phyloP scores from a whole-genome alignment of 164 flowering plant species.

The Tetrastigma voinierianum region DNA sequence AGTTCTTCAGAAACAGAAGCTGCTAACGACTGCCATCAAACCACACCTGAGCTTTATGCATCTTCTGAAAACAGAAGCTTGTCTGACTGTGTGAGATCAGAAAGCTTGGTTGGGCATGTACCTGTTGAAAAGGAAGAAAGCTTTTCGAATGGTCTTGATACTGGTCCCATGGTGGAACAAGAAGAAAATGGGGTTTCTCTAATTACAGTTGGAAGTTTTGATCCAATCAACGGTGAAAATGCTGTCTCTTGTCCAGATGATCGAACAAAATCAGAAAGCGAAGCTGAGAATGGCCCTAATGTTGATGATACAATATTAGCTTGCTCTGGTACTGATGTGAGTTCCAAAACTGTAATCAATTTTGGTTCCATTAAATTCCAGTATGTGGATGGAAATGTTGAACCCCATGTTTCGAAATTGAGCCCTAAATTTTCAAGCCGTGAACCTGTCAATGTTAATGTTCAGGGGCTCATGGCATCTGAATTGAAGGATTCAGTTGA shows the following conservation, averaged over 20 bases:
- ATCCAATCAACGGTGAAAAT: neutral
- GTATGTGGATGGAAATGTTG: neutral
- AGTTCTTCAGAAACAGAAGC: neutral
- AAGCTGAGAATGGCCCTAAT: neutral
- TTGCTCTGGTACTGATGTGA: neutral
- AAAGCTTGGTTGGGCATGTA: neutral
- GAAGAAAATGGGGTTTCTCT: neutral
- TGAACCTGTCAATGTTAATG: neutral
- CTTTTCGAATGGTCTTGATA: neutral
- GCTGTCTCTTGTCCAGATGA: neutral
- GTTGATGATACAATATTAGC: neutral
- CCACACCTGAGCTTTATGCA: neutral
- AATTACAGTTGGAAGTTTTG: neutral
- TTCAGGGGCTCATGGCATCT: neutral
- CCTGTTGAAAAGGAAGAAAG: slow-evolving; percentile 3
- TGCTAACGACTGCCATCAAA: slow-evolving; percentile 2
- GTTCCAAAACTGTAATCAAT: neutral
- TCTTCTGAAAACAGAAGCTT: neutral
- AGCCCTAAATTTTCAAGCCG: neutral
- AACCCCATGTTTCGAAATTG: slow-evolving; percentile 2
- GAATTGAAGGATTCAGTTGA: neutral
- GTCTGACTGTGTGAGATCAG: neutral
- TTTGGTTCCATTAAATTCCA: slow-evolving; percentile 2
- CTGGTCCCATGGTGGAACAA: neutral
- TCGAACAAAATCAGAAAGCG: neutral